These are phyloP conservation scores for Stachybotrys echinatus DNA, from an alignment of 2,329 filamentous ascomycete genomes.

Conservation along the genomic window DNA sequence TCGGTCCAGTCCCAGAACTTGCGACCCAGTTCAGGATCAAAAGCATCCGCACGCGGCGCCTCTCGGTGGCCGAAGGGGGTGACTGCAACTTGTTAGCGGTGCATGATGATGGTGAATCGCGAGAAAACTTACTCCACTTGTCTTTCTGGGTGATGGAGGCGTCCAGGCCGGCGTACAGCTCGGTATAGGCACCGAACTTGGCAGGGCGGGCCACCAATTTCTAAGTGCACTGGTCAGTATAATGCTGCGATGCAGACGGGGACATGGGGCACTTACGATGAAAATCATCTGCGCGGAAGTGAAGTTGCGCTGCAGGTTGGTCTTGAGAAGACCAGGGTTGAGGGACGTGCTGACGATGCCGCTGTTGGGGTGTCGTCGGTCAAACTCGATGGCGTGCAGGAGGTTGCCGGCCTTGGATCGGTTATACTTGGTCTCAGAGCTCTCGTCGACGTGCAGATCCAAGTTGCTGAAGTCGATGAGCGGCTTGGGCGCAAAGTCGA, in stretches of 20 bases:
- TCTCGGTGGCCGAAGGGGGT: constrained; percentile 1
- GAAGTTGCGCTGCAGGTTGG: not conserved
- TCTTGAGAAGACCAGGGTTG: not conserved
- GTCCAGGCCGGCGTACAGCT: constrained; percentile 33
- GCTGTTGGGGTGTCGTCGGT: constrained; percentile 6
- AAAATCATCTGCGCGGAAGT: not conserved
- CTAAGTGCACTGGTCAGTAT: not conserved
- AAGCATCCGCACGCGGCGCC: not conserved
- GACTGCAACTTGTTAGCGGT: not conserved
- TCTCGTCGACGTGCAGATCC: constrained; percentile 8
- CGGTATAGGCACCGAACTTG: constrained; percentile 35
- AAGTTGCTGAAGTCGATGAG: constrained; percentile 16
- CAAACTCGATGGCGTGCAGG: constrained; percentile 5
- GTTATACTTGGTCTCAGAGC: constrained; percentile 11
- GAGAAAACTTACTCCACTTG: not conserved
- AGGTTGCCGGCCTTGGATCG: constrained; percentile 24
- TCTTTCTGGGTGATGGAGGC: not conserved
- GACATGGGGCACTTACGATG: not conserved
- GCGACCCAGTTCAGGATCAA: not conserved
- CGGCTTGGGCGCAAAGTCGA: constrained; percentile 5
- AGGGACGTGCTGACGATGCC: constrained; percentile 11
- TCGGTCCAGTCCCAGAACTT: constrained; percentile 2
- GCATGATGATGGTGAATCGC: not conserved
- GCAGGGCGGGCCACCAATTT: constrained; percentile 9
- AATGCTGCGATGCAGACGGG: not conserved